Evolutionary conservation across 805 yeast genomes (phyloP).

Genomic region (Groenewaldozyma tartarivorans): DNA sequence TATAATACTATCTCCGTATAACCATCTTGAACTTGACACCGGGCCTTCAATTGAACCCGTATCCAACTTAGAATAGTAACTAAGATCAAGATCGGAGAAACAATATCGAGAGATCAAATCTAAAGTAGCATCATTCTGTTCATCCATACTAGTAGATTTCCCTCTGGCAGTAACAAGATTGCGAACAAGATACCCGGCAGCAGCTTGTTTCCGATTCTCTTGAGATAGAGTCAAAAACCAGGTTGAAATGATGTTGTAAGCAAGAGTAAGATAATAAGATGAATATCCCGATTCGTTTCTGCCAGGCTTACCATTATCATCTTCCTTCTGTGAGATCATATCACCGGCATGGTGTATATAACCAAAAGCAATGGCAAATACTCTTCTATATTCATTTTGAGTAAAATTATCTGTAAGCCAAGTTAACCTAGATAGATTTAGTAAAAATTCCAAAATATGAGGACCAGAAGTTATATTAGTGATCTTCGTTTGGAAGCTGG

Average conservation of each 20-base stretch:
- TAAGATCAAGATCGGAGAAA: conserved; percentile 49
- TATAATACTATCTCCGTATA: conserved; percentile 47
- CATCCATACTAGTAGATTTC: conserved; percentile 28
- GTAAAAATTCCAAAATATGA: conserved; percentile 65
- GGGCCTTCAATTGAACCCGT: background rate
- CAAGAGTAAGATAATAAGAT: conserved; percentile 50
- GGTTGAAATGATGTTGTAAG: conserved; percentile 56
- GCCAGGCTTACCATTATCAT: conserved; percentile 38
- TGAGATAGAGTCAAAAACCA: conserved; percentile 64
- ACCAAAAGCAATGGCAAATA: conserved; percentile 76
- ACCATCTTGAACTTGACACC: conserved; percentile 38
- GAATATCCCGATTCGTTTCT: conserved; percentile 33
- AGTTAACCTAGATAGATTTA: conserved; percentile 58
- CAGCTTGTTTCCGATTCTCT: conserved; percentile 47
- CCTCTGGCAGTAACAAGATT: conserved; percentile 40
- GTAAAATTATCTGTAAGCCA: conserved; percentile 61
- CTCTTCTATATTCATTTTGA: conserved; percentile 65
- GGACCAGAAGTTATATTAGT: conserved; percentile 60
- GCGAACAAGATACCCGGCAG: conserved; percentile 48
- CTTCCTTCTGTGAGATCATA: conserved; percentile 6
- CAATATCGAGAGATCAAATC: conserved; percentile 65
- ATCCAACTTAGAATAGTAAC: conserved; percentile 4
- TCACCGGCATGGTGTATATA: conserved; percentile 66
- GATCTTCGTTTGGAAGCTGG: conserved; percentile 65
- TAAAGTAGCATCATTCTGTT: conserved; percentile 50